phyloP scores from a whole-genome alignment of 345 rosid genomes.

The Eucalyptus urophylla region DNA sequence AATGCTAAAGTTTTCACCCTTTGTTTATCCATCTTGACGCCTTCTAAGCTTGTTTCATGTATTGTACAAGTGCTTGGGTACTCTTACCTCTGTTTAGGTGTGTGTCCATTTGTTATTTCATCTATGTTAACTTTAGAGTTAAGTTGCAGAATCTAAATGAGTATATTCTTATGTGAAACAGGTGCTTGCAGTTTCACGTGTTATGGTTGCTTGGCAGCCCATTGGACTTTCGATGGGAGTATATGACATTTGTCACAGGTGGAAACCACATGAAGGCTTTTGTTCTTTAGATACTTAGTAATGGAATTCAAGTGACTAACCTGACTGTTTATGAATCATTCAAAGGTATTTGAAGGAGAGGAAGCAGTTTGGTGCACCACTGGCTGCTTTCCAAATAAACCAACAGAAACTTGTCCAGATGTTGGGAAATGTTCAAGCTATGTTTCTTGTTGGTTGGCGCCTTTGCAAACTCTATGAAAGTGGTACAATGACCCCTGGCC shows the following conservation, averaged over 20 bases:
- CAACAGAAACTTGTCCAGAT: constrained; percentile 89
- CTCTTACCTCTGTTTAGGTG: not conserved
- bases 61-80: not conserved
- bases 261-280: not conserved
- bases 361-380: constrained; percentile 94
- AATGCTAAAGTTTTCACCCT: not conserved
- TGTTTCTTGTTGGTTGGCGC: constrained; percentile 93
- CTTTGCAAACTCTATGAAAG: constrained; percentile 81
- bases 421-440: constrained; percentile 87
- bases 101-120: not conserved
- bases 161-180: not conserved
- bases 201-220: constrained; percentile 96
- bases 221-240: constrained; percentile 92
- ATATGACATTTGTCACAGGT: constrained; percentile 97
- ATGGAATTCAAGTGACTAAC: not conserved
- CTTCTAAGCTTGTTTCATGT: not conserved
- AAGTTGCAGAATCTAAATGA: not conserved
- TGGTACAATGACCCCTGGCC: constrained; percentile 87
- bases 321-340: not conserved
- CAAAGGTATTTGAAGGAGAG: constrained; percentile 81
- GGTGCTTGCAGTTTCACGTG: constrained; percentile 94
- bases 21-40: not conserved
- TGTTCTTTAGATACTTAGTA: not conserved
- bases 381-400: constrained; percentile 87
- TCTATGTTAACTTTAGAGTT: not conserved